Evolutionary conservation across 306 rosid species (phyloP), one percentile per base, ranked within the genome.

Genomic region (Quillaja saponaria): DNA sequence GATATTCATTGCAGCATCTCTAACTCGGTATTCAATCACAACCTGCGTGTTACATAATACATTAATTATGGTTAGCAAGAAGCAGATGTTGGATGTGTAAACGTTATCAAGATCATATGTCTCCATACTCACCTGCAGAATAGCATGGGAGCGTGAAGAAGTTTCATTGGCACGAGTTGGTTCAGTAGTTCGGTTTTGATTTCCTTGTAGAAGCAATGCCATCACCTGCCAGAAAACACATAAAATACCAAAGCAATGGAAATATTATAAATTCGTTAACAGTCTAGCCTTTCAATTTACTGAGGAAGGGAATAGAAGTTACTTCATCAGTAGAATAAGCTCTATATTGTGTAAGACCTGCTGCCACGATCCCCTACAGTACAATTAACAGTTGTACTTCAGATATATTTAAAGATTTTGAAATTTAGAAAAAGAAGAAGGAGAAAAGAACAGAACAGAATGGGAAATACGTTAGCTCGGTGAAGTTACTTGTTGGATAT

Each of bases 321-420:
- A 92, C 98, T 81, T 92, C 98, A 41, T 92, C 95, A 0, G 96
- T 83, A n/a, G 98, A 92, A 81, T 83, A 86, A 69, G 96, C 98
- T 76, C 95, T 82, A 61, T 88, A 92, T 45, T 92, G 96, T 39
- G 98, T 88, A 63, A 92, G 90, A 21, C 98, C 96, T 3, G 96
- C 90, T 1, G 98, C 98, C 41, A 88, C 83, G 46, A 92, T 92
- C 52, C 96, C 98, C 98, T 92, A 61, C 3, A 77, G 58, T 18
- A 72, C 11, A 47, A 38, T 33, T 41, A 61, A 60, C 63, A 34
- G 66, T 61, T 61, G 7, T 15, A 37, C n/a, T 55, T 70, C 16
- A 56, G 49, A 34, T 7, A 64, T 63, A 60, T 16, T 62, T 51
- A 45, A 38, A 54, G 58, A 11, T 20, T 58, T 35, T n/a, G 13